Percentiles rank a stretch among this genome's conserved stretches.
phyloP scores from a whole-genome alignment of 805 yeast genomes.

The Candida methanosorbosa region DNA sequence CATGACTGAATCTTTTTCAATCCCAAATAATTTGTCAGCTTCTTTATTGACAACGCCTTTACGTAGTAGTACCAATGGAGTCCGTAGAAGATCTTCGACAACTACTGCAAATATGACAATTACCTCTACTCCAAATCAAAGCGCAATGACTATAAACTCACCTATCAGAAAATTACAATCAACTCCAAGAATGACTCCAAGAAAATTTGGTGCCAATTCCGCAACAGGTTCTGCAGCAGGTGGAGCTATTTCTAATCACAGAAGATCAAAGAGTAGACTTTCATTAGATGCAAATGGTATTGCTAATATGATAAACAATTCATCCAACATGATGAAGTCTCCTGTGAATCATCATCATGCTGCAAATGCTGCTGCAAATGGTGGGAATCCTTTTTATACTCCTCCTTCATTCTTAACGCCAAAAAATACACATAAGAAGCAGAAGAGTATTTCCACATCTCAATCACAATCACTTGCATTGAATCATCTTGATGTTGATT shows the following conservation, averaged over 20 bases:
- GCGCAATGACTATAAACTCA: constrained; percentile 1
- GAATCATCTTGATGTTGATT: constrained; percentile 23
- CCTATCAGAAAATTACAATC: background rate
- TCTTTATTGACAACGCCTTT: too few relatives aligned
- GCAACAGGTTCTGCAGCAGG: constrained; percentile 2
- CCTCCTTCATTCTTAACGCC: constrained; percentile 36
- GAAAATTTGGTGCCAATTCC: constrained; percentile 7
- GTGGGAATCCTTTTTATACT: constrained; percentile 40
- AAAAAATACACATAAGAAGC: constrained; percentile 21
- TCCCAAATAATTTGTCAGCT: too few relatives aligned
- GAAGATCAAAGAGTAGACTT: constrained; percentile 13
- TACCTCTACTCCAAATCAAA: constrained; percentile 13
- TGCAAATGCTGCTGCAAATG: background rate
- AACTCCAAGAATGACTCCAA: constrained; percentile 11
- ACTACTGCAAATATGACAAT: too few relatives aligned
- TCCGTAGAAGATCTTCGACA: background rate
- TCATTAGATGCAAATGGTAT: constrained; percentile 1
- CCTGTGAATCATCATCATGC: constrained; percentile 21
- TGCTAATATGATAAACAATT: background rate
- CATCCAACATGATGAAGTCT: constrained; percentile 20
- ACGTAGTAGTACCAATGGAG: background rate
- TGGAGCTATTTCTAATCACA: too few relatives aligned
- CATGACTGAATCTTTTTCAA: too few relatives aligned
- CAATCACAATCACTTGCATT: constrained; percentile 13
- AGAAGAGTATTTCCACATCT: constrained; percentile 19